phyloP scores from a whole-genome alignment of 345 rosid genomes.

The Eucalyptus erythrocorys region DNA sequence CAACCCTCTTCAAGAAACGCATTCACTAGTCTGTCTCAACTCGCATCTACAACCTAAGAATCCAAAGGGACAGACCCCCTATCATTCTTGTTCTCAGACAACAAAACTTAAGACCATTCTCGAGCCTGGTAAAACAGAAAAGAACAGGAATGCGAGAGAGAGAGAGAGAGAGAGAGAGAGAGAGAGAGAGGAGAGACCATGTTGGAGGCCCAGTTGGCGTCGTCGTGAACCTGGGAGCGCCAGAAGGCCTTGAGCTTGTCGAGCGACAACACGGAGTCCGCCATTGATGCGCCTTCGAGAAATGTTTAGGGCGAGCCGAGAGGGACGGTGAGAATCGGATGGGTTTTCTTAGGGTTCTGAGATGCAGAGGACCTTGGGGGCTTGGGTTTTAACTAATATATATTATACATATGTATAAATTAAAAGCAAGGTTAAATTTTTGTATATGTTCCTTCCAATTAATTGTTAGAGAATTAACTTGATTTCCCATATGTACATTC shows the following conservation, averaged over 20 bases:
- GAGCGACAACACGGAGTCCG: conserved; percentile 20
- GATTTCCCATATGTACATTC: background rate
- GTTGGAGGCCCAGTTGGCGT: conserved; percentile 67
- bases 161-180: background rate
- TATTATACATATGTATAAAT: background rate
- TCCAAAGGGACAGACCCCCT: background rate
- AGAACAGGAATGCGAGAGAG: background rate
- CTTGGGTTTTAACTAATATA: background rate
- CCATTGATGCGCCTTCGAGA: conserved; percentile 24
- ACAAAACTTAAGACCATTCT: background rate
- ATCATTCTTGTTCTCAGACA: background rate
- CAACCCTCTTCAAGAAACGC: background rate
- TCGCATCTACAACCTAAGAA: background rate
- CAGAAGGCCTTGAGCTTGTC: conserved; percentile 45
- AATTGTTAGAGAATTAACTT: background rate
- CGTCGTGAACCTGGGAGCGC: conserved; percentile 61
- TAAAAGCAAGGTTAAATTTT: too few relatives aligned
- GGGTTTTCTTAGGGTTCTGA: background rate
- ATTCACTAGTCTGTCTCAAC: background rate
- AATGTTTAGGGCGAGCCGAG: background rate
- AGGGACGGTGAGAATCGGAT: background rate
- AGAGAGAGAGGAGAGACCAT: conserved; percentile 7
- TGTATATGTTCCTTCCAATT: too few relatives aligned
- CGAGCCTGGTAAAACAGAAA: background rate
- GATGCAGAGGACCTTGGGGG: background rate